Evolutionary conservation across 1,284 basidiomycete genomes (phyloP), one percentile per base, ranked within the genome.

Genomic region (Cryptococcus sp.): DNA sequence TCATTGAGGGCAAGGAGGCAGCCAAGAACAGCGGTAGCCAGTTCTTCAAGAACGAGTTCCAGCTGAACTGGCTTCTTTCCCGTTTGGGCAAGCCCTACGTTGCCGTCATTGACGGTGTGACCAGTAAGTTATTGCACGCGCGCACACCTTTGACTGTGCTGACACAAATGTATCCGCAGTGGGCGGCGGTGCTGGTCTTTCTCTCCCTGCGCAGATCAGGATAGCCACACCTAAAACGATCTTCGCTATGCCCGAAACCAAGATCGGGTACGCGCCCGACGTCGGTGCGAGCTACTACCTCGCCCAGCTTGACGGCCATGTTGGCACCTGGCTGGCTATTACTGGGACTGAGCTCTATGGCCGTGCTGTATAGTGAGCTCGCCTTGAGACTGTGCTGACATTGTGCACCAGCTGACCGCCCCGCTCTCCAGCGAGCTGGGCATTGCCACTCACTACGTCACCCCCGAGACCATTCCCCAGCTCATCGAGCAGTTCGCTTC

Each of bases 161-260:
- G n/a, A n/a, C n/a, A n/a, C n/a, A n/a, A n/a, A n/a, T n/a, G n/a
- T n/a, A 18, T 46, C 44, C 28, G 39, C 62, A 93, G 92, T 98
- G 89, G 96, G 96, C 42, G 96, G 96, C 56, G 96, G 96, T 50
- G 90, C 91, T 36, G 96, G 96, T 47, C 83, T 98, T 52, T 83
- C 86, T 35, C 85, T 88, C n/a, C 85, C 89, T 61, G 94, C 93
- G 4, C 84, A 87, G 0, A 92, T 98, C 78, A 84, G 96, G 60
- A 83, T 99, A 57, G 94, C 94, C 3, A 98, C 96, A 3, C 92
- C 97, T 76, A 88, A 88, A 45, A 97, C 95, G 0, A 62, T 83
- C 0, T 90, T 94, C 72, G 89, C 93, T n/a, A 98, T 98, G 95
- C 96, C 96, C 37, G 93, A 97, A 79, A 90, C 90, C 21, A 91